Evolutionary conservation across 305 asterid species (phyloP).

Genomic region (Fraxinus baroniana): DNA sequence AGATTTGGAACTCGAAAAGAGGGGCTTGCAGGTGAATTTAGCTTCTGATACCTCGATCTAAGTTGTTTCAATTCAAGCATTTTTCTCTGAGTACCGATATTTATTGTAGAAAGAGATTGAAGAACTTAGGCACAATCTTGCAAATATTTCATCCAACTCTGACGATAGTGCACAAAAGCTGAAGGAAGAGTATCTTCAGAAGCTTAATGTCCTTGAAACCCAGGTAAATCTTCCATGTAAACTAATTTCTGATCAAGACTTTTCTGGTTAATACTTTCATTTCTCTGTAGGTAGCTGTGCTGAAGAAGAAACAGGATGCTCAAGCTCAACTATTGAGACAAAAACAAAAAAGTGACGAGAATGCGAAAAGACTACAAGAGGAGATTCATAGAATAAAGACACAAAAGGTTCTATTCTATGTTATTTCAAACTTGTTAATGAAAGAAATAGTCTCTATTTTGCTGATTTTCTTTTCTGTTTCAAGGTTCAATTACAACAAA

Average conservation of each 20-base stretch:
- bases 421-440: conserved; percentile 15
- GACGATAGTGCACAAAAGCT: conserved; percentile 93
- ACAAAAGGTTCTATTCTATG: conserved; percentile 58
- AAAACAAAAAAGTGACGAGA: conserved; percentile 94
- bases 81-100: conserved; percentile 17
- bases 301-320: conserved; percentile 98
- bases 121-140: conserved; percentile 64
- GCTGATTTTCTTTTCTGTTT: conserved; percentile 29
- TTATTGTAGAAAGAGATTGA: conserved; percentile 82
- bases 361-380: conserved; percentile 79
- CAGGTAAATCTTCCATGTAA: conserved; percentile 48
- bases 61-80: conserved; percentile 16
- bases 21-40: conserved; percentile 60
- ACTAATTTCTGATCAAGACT: background rate
- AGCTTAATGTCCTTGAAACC: conserved; percentile 78
- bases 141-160: conserved; percentile 67
- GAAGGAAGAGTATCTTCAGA: conserved; percentile 94
- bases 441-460: conserved; percentile 17
- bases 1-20: conserved; percentile 82
- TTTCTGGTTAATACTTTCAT: conserved; percentile 19
- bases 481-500: conserved; percentile 97
- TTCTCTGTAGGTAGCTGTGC: conserved; percentile 67
- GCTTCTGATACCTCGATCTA: background rate
- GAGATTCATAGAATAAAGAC: conserved; percentile 93
- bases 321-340: conserved; percentile 94